Evolutionary conservation across 768 basidiomycete species (phyloP), one percentile per base, ranked within the genome.

Genomic region (Pleurotus ostreatus): DNA sequence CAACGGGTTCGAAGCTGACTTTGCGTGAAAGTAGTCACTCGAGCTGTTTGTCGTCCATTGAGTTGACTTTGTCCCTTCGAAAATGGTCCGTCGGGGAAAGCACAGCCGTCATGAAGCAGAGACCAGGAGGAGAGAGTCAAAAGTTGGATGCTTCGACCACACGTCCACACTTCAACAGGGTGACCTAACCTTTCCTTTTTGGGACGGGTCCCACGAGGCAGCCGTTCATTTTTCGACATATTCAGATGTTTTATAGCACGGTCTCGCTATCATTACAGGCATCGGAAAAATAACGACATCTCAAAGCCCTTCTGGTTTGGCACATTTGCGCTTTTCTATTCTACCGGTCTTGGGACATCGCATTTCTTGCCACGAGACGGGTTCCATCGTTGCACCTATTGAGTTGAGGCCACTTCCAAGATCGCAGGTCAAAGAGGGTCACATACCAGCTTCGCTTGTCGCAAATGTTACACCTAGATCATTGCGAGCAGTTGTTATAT

Each of bases 381-480:
- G 88, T 56, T 89, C 85, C 82, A 94, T 86, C 20, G 88, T 88
- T 8, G 81, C 84, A 54, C 91, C 90, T 91, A 62, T 30, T 6
- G 43, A 9, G 30, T 34, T 34, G 8, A 34, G 30, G 11, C 8
- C 30, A 34, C 30, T 34, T 34, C 26, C 37, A 22, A 16, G 22
- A 40, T 46, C 11, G 49, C 20, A 13, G 38, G 51, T 53, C 15
- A 39, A 25, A 9, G 20, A 40, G 7, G 15, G 4, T 46, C 6
- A 39, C 78, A 62, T 64, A 84, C 92, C 91, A 47, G 88, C 86
- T 72, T 94, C 92, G 68, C 89, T 91, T 5, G 86, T 88, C 9
- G 93, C 94, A 67, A 91, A 94, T 52, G 95, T 88, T 7, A 96
- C 94, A 0, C 94, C 94, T 3, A 96, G 80, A 61, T 94, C 88